phyloP scores from a whole-genome alignment of 495 filamentous ascomycete species.

The Aspergillus sclerotioniger region DNA sequence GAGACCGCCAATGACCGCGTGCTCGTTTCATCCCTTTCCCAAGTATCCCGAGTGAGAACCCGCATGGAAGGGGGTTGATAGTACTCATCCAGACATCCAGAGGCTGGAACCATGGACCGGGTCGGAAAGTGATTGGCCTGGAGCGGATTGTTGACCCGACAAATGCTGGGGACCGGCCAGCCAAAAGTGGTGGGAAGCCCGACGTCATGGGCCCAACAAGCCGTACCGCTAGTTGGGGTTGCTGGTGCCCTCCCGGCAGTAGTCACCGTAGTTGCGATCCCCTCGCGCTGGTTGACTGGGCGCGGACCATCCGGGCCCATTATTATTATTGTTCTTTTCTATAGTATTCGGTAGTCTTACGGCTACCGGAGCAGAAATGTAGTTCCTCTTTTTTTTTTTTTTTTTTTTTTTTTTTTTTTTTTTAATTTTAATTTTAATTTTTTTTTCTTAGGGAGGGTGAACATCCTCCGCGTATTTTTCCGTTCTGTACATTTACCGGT shows the following conservation, averaged over 20 bases:
- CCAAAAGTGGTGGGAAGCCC: background rate
- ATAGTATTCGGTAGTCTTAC: background rate
- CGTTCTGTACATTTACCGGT: background rate
- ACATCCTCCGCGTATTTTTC: background rate
- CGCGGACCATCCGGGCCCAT: background rate
- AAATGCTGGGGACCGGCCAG: background rate
- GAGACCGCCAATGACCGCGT: background rate
- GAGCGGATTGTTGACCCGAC: slow-evolving; percentile 1
- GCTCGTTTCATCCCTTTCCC: background rate
- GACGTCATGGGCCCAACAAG: slow-evolving; percentile 1
- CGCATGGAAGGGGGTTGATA: background rate
- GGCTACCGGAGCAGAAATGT: background rate
- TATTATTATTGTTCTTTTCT: background rate
- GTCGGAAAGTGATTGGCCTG: background rate
- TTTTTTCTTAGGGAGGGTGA: background rate
- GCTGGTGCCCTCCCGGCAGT: background rate
- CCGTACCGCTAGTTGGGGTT: background rate
- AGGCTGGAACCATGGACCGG: background rate
- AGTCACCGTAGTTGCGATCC: background rate
- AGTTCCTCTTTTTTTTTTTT: background rate
- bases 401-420: background rate
- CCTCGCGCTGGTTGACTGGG: background rate
- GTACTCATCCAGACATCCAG: too few species aligned
- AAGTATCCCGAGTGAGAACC: background rate
- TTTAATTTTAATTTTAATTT: background rate